Conservation (phyloP, 2,329 filamentous ascomycete species). For the Ilyonectria robusta region DNA sequence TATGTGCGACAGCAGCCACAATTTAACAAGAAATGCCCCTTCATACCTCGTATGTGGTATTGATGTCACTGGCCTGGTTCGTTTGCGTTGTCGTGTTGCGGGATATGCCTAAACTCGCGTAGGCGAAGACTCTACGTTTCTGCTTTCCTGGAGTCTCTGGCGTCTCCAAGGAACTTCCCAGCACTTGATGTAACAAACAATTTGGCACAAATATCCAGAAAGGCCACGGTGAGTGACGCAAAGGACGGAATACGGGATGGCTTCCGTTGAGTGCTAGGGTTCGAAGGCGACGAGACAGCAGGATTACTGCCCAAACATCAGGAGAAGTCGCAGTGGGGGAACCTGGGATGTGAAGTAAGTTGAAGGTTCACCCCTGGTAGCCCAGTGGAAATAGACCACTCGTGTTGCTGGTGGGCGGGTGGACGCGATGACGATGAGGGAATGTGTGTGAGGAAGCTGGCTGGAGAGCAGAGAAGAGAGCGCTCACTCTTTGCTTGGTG, state of each 20-base stretch:
- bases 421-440: neutral
- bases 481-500: conserved; percentile 1
- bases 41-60: neutral
- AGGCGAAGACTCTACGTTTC: neutral
- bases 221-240: neutral
- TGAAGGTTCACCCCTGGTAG: neutral
- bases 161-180: too few species aligned
- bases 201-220: neutral
- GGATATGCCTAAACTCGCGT: conserved; percentile 4
- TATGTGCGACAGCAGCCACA: too few species aligned
- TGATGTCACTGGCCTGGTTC: neutral
- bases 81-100: conserved; percentile 2
- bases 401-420: neutral
- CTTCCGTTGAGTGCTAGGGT: neutral
- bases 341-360: neutral
- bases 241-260: neutral
- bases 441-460: neutral
- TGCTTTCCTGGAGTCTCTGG: neutral
- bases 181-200: too few species aligned
- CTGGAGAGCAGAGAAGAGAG: neutral
- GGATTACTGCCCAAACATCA: neutral
- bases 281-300: neutral
- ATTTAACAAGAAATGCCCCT: neutral
- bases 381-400: neutral
- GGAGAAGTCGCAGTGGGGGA: neutral